A percentile compares a stretch with the other conserved stretches of the same genome.
Evolutionary conservation across 1,139 yeast genomes (phyloP).

Genomic region (Hanseniaspora uvarum): DNA sequence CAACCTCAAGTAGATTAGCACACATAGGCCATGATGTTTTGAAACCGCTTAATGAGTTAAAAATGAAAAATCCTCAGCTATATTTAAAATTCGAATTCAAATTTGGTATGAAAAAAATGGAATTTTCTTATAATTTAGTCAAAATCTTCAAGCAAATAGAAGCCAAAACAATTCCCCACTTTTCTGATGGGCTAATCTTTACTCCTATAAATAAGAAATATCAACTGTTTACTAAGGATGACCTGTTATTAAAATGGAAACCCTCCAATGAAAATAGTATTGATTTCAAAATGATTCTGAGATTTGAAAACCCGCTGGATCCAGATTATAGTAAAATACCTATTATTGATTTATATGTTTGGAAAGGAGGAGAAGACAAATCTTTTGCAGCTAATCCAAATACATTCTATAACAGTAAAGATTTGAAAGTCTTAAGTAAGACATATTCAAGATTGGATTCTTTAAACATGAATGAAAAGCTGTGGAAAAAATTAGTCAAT

Average conservation of each 20-base stretch:
- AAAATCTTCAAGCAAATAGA: constrained; percentile 68
- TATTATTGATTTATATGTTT: constrained; percentile 47
- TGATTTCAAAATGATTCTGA: constrained; percentile 67
- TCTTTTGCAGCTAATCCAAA: constrained; percentile 28
- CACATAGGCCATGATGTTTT: constrained; percentile 74
- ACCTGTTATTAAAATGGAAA: constrained; percentile 80
- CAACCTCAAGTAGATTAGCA: constrained; percentile 72
- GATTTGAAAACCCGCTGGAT: constrained; percentile 58
- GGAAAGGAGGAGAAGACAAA: constrained; percentile 57
- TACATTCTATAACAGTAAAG: constrained; percentile 30
- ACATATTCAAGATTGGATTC: constrained; percentile 59
- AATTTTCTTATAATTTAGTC: constrained; percentile 64
- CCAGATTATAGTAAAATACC: constrained; percentile 82
- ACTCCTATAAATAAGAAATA: constrained; percentile 88
- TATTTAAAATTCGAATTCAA: constrained; percentile 75
- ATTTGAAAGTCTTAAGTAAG: constrained; percentile 33
- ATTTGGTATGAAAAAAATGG: constrained; percentile 78
- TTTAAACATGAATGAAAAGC: constrained; percentile 52
- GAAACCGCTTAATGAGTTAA: constrained; percentile 67
- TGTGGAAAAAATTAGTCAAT: constrained; percentile 69
- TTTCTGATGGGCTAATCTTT: constrained; percentile 86
- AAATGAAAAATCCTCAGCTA: constrained; percentile 59
- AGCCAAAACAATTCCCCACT: constrained; percentile 53
- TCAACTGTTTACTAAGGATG: constrained; percentile 70
- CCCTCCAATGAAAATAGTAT: constrained; percentile 92